Base-by-base conservation (phyloP, 1,284 basidiomycete species). In the Melampsora americana region DNA sequence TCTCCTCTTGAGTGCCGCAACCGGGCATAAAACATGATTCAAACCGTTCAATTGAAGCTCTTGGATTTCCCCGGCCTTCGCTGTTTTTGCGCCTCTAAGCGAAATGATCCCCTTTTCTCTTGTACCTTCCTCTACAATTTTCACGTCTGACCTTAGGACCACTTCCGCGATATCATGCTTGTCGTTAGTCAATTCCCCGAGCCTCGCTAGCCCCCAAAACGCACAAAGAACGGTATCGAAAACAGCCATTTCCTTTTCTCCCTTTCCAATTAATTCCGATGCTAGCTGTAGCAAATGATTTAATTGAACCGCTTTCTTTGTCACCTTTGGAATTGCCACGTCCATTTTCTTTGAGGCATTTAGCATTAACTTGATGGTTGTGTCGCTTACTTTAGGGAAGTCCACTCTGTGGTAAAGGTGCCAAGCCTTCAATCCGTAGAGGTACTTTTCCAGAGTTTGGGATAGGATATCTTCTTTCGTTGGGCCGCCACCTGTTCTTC, bases 401-500 rank as follows among this genome's bases (percentile, higher is more conserved):
- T 2, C 23, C 5, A 28, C 26, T 4, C 32, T 26, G 30, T 68
- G 66, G n/a, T n/a, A n/a, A n/a, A n/a, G n/a, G n/a, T n/a, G n/a
- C n/a, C n/a, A n/a, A n/a, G n/a, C n/a, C n/a, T 68, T 68, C 4
- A 68, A 3, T 50, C 39, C 66, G 28, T 20, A 68, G 20, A 68
- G 30, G 26, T 68, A 68, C 12, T 50, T 44, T 32, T 20, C 5
- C 3, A 69, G 20, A 7, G 48, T 30, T 9, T 32, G 48, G 9
- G 67, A n/a, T 53, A 32, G 11, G 32, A 69, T 69, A 16, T 69
- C 48, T 20, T 53, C 11, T 4, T 20, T 20, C 11, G 5, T 4
- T 26, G 6, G 3, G 20, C 32, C n/a, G 5, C 12, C 7, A 23
- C 18, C 18, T 46, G 48, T 30, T 3, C 48, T 18, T 6, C 67